Evolutionary conservation across 1,284 basidiomycete genomes (phyloP).

Genomic region (Apiotrichum domesticum): DNA sequence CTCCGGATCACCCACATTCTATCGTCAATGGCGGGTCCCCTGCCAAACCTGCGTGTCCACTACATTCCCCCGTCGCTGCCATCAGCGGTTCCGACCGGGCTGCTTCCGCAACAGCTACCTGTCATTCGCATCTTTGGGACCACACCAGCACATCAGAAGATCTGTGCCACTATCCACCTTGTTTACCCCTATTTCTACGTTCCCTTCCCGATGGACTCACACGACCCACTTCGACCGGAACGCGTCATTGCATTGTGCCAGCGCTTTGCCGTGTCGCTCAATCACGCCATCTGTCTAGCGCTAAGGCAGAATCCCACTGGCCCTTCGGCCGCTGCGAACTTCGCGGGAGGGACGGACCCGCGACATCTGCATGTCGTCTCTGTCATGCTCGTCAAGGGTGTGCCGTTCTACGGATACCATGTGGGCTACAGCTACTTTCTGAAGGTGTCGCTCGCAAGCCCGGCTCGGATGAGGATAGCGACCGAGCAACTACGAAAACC

Average conservation of each 20-base stretch:
- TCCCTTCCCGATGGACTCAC: conserved; percentile 50
- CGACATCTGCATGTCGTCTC: conserved; percentile 52
- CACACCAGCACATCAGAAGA: conserved; percentile 67
- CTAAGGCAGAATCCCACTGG: conserved; percentile 41
- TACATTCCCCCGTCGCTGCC: conserved; percentile 56
- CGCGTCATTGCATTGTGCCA: conserved; percentile 43
- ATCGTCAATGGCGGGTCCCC: conserved; percentile 38
- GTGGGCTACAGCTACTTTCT: conserved; percentile 79
- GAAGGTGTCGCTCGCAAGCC: conserved; percentile 75
- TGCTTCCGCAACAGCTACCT: conserved; percentile 59
- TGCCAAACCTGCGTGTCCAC: conserved; percentile 27
- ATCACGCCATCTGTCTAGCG: conserved; percentile 44
- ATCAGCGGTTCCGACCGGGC: conserved; percentile 41
- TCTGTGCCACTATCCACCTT: conserved; percentile 84
- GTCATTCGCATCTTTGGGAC: conserved; percentile 81
- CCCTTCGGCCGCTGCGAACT: conserved; percentile 18
- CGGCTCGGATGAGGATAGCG: conserved; percentile 60
- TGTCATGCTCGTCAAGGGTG: conserved; percentile 84
- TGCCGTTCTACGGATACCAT: conserved; percentile 94
- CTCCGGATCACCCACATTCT: conserved; percentile 48
- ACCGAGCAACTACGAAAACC: conserved; percentile 72
- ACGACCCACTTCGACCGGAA: conserved; percentile 42
- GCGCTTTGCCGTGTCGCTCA: conserved; percentile 42
- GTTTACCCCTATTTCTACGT: conserved; percentile 55
- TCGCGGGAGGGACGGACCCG: conserved; percentile 39